Base-by-base conservation (phyloP, 1,139 yeast genomes). In the Sugiyamaella grinbergsii region DNA sequence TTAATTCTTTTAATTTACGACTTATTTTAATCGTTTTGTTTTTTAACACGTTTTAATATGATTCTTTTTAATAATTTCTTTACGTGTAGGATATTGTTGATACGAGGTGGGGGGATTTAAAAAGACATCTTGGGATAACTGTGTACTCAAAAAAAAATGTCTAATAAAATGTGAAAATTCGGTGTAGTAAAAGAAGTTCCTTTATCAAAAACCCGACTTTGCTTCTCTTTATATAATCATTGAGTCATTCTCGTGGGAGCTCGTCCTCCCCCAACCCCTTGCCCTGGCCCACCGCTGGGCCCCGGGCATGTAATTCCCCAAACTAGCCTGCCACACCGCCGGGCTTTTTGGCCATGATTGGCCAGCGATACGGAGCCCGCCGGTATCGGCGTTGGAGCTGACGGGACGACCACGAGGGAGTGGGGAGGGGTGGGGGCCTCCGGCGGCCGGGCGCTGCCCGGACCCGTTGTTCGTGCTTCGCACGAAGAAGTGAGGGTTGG, bases 61-160 rank as follows among this genome's bases (percentile, higher is more conserved):
- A 29, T 31, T 43, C 42, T 36, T n/a, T n/a, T 34, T 49, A 37
- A 40, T 41, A 8, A 36, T 18, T 36, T 31, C 38, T 42, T 38
- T 28, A 45, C 37, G 38, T 22, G 44, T 43, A 44, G n/a, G n/a
- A n/a, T 13, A 18, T 42, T 32, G 49, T 49, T 34, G 36, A 3
- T 16, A 16, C 22, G 5, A 5, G 29, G 11, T 16, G 15, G 47
- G 24, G 45, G 47, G 22, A 19, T 50, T 49, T 50, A 50, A 37
- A 50, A 50, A 31, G 53, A 50, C 53, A 50, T 50, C 31, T 45
- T 50, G 39, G 41, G 34, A 19, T 36, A 36, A 31, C 36, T 33
- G 20, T 22, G 8, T 41, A 47, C 29, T 47, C 42, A 41, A 47
- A 41, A 41, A 47, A 41, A 41, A 34, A 42, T 41, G 42, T 41